These are phyloP conservation scores for Xylaria grammica DNA, from an alignment of 495 filamentous ascomycete genomes.

Conservation along the genomic window DNA sequence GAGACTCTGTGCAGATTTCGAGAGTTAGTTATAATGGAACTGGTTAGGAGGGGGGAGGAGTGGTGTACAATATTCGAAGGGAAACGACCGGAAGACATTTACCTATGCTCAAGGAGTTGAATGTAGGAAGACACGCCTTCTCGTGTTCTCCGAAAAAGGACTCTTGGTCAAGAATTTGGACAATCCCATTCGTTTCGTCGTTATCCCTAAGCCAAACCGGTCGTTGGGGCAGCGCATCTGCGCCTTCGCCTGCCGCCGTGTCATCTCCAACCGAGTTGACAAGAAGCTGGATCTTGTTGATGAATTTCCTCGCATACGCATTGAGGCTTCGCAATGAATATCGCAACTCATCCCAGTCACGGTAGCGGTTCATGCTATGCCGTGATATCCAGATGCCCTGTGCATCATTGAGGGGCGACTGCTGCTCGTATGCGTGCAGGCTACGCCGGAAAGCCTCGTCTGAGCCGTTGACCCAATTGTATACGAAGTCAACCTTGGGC, in stretches of 20 bases:
- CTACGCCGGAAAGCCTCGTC: constrained; percentile 41
- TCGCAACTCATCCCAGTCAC: constrained; percentile 51
- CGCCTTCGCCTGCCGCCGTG: constrained; percentile 30
- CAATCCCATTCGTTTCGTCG: constrained; percentile 32
- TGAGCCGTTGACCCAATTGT: constrained; percentile 53
- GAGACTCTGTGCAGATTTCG: constrained; percentile 46
- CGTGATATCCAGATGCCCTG: constrained; percentile 46
- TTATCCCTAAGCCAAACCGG: constrained; percentile 45
- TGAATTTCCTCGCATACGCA: constrained; percentile 43
- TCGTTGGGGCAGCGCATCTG: constrained; percentile 36
- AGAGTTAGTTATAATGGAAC: not conserved
- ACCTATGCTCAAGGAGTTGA: constrained; percentile 40
- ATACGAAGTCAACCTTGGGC: constrained; percentile 52
- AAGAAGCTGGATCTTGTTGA: constrained; percentile 49
- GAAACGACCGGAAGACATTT: not conserved
- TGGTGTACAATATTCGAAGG: not conserved
- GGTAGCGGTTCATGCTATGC: constrained; percentile 49
- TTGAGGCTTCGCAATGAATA: constrained; percentile 51
- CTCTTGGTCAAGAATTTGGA: constrained; percentile 47
- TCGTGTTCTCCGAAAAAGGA: constrained; percentile 49
- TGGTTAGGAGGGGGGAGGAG: not conserved
- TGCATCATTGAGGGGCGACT: constrained; percentile 47
- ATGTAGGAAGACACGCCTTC: constrained; percentile 46
- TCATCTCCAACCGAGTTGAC: constrained; percentile 43
- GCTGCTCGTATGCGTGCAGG: constrained; percentile 43